Conservation (phyloP, 2,329 filamentous ascomycete genomes). For the Macrophomina tecta region DNA sequence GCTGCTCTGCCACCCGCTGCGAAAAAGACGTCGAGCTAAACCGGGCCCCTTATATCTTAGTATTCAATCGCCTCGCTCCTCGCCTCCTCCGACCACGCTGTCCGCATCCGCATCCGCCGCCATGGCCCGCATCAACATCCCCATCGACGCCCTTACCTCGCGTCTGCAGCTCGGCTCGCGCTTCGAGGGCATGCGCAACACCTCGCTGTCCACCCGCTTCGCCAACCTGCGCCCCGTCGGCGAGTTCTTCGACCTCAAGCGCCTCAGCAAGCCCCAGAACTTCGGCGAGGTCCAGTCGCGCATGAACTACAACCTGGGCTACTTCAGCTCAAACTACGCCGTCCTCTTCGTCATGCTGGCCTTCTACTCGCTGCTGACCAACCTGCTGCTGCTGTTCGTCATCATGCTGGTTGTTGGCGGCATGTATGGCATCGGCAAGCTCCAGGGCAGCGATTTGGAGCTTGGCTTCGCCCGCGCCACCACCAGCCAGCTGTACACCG, state of each 20-base stretch:
- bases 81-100: not conserved
- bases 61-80: not conserved
- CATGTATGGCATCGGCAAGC: slow-evolving; percentile 89
- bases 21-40: slow-evolving; percentile 11
- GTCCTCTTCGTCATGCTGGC: slow-evolving; percentile 92
- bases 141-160: slow-evolving; percentile 88
- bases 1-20: not conserved
- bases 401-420: slow-evolving; percentile 86
- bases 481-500: slow-evolving; percentile 92
- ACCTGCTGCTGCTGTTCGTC: slow-evolving; percentile 85
- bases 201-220: slow-evolving; percentile 81
- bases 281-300: slow-evolving; percentile 89
- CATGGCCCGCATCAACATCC: slow-evolving; percentile 92
- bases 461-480: slow-evolving; percentile 82
- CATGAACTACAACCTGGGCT: slow-evolving; percentile 94
- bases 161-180: slow-evolving; percentile 85
- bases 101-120: not conserved
- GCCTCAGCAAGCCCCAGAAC: slow-evolving; percentile 90
- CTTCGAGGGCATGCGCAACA: slow-evolving; percentile 81
- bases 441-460: slow-evolving; percentile 86
- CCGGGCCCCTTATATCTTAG: not conserved
- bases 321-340: slow-evolving; percentile 99
- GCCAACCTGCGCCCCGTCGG: slow-evolving; percentile 88
- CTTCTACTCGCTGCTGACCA: slow-evolving; percentile 93
- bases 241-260: slow-evolving; percentile 97